A percentile compares a stretch with the other conserved stretches of the same genome.
Evolutionary conservation across 352 stramenopile genomes (phyloP).

Genomic region (Pythium rhizo-oryzae): DNA sequence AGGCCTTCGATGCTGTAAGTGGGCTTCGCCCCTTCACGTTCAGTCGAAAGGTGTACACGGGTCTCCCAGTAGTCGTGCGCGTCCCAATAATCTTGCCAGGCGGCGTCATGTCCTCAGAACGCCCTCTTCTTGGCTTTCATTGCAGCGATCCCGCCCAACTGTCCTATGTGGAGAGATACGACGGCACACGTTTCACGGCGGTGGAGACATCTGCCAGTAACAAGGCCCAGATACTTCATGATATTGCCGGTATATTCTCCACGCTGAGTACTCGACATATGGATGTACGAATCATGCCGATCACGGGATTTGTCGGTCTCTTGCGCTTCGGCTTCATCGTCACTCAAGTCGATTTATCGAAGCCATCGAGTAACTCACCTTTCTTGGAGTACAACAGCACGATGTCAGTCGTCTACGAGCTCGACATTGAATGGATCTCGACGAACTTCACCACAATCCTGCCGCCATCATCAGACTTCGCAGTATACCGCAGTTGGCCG

Average conservation of each 20-base stretch:
- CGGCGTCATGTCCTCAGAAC: neutral
- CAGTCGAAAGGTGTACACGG: constrained; percentile 33
- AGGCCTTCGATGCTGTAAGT: neutral
- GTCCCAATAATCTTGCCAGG: constrained; percentile 27
- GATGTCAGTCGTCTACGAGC: constrained; percentile 1
- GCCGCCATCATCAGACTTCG: neutral
- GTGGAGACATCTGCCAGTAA: neutral
- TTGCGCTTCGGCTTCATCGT: constrained; percentile 13
- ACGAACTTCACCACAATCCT: constrained; percentile 17
- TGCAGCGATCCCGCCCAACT: constrained; percentile 13
- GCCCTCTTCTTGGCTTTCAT: constrained; percentile 13
- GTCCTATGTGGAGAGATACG: constrained; percentile 12
- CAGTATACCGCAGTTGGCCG: constrained; percentile 25
- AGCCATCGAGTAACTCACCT: neutral
- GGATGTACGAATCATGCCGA: constrained; percentile 20
- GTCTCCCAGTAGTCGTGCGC: constrained; percentile 21
- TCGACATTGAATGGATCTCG: constrained; percentile 27
- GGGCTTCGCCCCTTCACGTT: constrained; percentile 28
- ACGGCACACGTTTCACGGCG: neutral
- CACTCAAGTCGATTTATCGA: neutral
- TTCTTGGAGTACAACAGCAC: constrained; percentile 13
- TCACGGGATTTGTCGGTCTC: constrained; percentile 5
- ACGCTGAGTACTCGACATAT: constrained; percentile 11
- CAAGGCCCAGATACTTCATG: neutral
- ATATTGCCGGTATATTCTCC: neutral